Percentiles rank a stretch among this genome's conserved stretches.
phyloP scores from a whole-genome alignment of 2,329 filamentous ascomycete species.

The Penicillium glabrum region DNA sequence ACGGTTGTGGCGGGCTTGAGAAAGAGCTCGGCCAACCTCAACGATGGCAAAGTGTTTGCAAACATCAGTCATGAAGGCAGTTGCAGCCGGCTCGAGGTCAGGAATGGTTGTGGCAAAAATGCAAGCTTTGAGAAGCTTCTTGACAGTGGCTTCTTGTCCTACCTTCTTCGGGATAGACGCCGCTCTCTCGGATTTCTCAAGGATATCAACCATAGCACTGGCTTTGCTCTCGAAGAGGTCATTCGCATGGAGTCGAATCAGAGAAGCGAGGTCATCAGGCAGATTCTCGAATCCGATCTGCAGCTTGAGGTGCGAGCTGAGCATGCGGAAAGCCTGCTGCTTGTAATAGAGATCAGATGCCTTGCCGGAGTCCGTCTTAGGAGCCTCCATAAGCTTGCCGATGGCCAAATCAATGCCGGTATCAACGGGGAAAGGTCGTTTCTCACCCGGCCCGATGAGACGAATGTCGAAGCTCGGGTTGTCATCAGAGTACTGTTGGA shows the following conservation, averaged over 20 bases:
- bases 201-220: slow-evolving; percentile 63
- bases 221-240: slow-evolving; percentile 76
- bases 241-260: slow-evolving; percentile 85
- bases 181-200: slow-evolving; percentile 74
- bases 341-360: slow-evolving; percentile 85
- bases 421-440: slow-evolving; percentile 81
- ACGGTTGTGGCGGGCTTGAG: slow-evolving; percentile 72
- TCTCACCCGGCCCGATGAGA: slow-evolving; percentile 83
- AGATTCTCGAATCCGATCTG: slow-evolving; percentile 83
- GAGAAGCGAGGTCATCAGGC: slow-evolving; percentile 81
- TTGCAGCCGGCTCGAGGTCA: slow-evolving; percentile 75
- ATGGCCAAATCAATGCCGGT: slow-evolving; percentile 88
- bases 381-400: slow-evolving; percentile 77
- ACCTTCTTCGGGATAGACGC: slow-evolving; percentile 85
- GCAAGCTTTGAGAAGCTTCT: slow-evolving; percentile 83
- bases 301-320: slow-evolving; percentile 86
- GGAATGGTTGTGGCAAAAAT: slow-evolving; percentile 82
- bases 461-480: slow-evolving; percentile 82
- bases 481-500: slow-evolving; percentile 84
- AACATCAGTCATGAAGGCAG: slow-evolving; percentile 72
- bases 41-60: slow-evolving; percentile 89
- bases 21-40: slow-evolving; percentile 82
- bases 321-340: slow-evolving; percentile 82
- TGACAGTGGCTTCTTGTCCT: slow-evolving; percentile 76
- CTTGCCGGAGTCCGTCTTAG: slow-evolving; percentile 60